phyloP scores from a whole-genome alignment of 2,329 filamentous ascomycete genomes.

The Grosmannia huntii region DNA sequence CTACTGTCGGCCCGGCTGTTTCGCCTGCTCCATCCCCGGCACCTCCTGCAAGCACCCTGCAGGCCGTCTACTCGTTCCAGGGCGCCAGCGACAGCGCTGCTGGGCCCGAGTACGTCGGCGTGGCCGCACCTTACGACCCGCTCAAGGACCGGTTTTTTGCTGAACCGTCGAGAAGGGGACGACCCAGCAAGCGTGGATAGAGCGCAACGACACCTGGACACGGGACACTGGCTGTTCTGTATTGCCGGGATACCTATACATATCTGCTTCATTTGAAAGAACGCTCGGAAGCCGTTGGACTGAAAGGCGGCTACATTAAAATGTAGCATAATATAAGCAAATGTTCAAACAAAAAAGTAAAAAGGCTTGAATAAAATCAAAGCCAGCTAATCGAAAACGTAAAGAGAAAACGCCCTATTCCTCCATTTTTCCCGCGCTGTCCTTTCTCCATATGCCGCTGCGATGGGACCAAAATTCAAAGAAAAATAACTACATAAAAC shows the following conservation, averaged over 20 bases:
- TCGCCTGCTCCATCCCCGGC: constrained; percentile 3
- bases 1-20: not conserved
- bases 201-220: not conserved
- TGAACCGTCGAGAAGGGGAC: not conserved
- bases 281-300: not conserved
- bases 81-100: constrained; percentile 17
- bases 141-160: constrained; percentile 32
- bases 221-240: not conserved
- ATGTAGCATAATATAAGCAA: not conserved
- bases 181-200: not conserved
- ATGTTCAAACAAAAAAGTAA: not conserved
- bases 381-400: not conserved
- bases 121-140: constrained; percentile 45
- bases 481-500: not conserved
- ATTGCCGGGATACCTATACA: too few species aligned
- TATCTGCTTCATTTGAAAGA: too few species aligned
- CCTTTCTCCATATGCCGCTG: not conserved
- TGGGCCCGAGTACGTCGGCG: constrained; percentile 29
- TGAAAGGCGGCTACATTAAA: not conserved
- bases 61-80: constrained; percentile 38
- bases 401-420: not conserved
- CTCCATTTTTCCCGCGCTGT: not conserved
- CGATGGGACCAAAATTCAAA: not conserved
- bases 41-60: constrained; percentile 19
- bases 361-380: not conserved